Conservation (phyloP, 768 basidiomycete genomes). For the Lentinula lateritia region DNA sequence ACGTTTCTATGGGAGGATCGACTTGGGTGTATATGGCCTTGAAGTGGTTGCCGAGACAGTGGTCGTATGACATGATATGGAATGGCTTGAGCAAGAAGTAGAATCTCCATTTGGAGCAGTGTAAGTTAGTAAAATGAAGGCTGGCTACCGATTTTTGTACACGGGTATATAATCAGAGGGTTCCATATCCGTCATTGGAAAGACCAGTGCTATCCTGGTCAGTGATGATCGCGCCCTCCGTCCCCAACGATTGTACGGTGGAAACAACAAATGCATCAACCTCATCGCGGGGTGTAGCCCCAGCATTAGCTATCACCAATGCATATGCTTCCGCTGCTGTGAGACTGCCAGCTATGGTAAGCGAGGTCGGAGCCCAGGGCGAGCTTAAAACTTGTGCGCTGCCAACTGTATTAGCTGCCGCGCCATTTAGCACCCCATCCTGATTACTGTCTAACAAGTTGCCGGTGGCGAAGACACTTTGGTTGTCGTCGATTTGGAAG, state of each 20-base stretch:
- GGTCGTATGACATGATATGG: conserved; percentile 2
- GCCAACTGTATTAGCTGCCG: conserved; percentile 15
- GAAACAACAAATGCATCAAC: conserved; percentile 16
- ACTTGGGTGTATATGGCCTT: background rate
- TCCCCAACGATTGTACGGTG: conserved; percentile 15
- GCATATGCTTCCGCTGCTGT: conserved; percentile 14
- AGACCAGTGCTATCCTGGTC: conserved; percentile 17
- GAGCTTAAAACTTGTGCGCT: conserved; percentile 11
- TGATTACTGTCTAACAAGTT: conserved; percentile 16
- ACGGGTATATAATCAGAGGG: conserved; percentile 7
- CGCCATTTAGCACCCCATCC: conserved; percentile 17
- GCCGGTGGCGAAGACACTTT: conserved; percentile 15
- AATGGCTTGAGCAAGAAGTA: conserved; percentile 1
- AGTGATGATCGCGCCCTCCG: conserved; percentile 13
- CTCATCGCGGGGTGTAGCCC: conserved; percentile 15
- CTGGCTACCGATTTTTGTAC: background rate
- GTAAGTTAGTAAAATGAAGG: background rate
- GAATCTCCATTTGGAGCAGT: background rate
- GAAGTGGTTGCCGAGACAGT: conserved; percentile 3
- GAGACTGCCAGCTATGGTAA: conserved; percentile 12
- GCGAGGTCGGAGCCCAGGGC: conserved; percentile 14
- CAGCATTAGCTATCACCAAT: conserved; percentile 13
- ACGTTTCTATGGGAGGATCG: conserved; percentile 1
- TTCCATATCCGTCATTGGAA: conserved; percentile 17
- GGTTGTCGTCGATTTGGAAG: conserved; percentile 20